Evolutionary conservation across 2,329 filamentous ascomycete species (phyloP), one percentile per base, ranked within the genome.

Genomic region (Fusarium albosuccineum): DNA sequence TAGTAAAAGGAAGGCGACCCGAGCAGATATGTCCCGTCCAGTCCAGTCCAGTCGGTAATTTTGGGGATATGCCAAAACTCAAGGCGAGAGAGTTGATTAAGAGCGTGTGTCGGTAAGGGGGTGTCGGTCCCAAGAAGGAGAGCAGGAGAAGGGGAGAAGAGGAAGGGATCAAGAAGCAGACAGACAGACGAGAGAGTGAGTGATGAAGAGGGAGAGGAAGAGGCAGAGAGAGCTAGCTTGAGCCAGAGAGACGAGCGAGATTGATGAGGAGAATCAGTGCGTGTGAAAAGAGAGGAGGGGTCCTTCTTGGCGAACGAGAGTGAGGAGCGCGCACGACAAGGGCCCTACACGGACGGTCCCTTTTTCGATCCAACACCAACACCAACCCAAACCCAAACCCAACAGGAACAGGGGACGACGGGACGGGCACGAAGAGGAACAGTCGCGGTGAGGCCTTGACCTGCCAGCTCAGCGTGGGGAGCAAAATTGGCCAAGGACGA

Each of bases 331-430:
- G 59, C 45, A 64, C 44, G 62, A 70, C 69, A 66, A 69, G 60
- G 70, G 69, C 69, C 62, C 44, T 58, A 59, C 55, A 57, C 39
- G 58, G 51, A 60, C 58, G 57, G 67, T 57, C 52, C 67, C 60
- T 67, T 68, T 66, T 71, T 68, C 51, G 64, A 71, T 71, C 57
- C 60, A 68, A 70, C 66, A 67, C 53, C 57, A 66, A 59, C 62
- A 59, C 44, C 56, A 63, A 48, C 54, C 42, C 51, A 61, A 57
- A 51, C 56, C 45, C 50, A 67, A 56, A 22, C 17, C 29, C 10
- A 33, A 22, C 45, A 30, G 9, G 34, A 66, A 58, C 67, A 62
- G 66, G 65, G 67, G 66, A 57, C 39, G 30, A 57, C 39, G 42
- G 41, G 30, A 57, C 39, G 42, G 41, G 48, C 53, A 54, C 46